Conservation (phyloP, 1,284 basidiomycete species). For the Uromyces viciae-fabae region DNA sequence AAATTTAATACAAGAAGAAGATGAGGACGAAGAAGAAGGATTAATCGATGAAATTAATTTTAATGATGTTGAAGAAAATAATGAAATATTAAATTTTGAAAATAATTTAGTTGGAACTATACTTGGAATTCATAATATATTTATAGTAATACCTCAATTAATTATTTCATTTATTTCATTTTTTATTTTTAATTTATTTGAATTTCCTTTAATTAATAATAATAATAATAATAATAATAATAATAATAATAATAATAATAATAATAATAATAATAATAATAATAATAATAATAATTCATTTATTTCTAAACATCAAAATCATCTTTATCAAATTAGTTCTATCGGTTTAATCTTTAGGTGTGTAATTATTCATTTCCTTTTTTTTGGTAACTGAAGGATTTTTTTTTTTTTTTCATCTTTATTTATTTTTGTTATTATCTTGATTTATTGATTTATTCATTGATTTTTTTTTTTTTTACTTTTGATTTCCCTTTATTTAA, state of each 20-base stretch:
- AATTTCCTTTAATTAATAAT: too few relatives aligned
- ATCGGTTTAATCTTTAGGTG: constrained; percentile 15
- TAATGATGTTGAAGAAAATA: neutral
- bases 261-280: too few relatives aligned
- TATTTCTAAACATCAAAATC: too few relatives aligned
- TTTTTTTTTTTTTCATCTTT: neutral
- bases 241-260: too few relatives aligned
- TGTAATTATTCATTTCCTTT: too few relatives aligned
- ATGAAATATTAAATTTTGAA: neutral
- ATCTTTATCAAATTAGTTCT: neutral
- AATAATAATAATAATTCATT: too few relatives aligned
- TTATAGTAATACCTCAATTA: constrained; percentile 51
- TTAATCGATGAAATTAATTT: neutral
- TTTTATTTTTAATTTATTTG: constrained; percentile 49
- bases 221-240: too few relatives aligned
- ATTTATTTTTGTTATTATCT: neutral
- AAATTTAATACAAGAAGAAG: neutral
- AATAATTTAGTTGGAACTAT: constrained; percentile 51
- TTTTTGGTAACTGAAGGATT: neutral
- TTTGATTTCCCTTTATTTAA: neutral
- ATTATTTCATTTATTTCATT: constrained; percentile 51
- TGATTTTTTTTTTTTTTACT: too few relatives aligned
- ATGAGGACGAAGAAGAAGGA: neutral
- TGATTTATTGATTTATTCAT: too few relatives aligned
- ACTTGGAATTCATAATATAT: constrained; percentile 53